Percentiles rank a stretch among this genome's conserved stretches.
These are phyloP conservation scores for Malassezia slooffiae DNA, from an alignment of 1,284 basidiomycete genomes.

Conservation along the genomic window DNA sequence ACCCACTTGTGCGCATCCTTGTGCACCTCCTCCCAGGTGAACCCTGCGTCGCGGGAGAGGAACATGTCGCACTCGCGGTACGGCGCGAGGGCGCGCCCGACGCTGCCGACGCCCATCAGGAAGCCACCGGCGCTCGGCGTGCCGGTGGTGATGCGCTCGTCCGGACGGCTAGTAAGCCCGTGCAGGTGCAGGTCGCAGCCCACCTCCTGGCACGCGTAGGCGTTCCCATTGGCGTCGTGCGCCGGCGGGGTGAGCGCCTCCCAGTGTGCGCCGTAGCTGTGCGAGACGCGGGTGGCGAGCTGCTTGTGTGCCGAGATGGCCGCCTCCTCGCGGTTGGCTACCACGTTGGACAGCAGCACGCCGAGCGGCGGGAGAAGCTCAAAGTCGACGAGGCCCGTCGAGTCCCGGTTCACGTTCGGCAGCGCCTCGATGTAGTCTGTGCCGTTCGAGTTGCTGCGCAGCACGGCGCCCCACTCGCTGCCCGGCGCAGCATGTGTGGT, in stretches of 20 bases:
- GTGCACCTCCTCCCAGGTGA: conserved; percentile 95
- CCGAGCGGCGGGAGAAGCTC: conserved; percentile 95
- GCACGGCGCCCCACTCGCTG: conserved; percentile 77
- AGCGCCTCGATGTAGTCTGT: conserved; percentile 83
- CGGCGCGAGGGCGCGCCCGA: conserved; percentile 67
- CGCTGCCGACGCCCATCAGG: conserved; percentile 93
- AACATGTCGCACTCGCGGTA: conserved; percentile 90
- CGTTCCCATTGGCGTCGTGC: conserved; percentile 63
- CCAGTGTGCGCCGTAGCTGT: conserved; percentile 95
- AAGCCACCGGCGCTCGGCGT: conserved; percentile 82
- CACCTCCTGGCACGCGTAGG: conserved; percentile 63
- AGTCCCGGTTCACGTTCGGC: conserved; percentile 79
- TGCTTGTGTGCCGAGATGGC: conserved; percentile 63
- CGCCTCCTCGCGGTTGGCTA: conserved; percentile 69
- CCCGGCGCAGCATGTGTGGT: conserved; percentile 68
- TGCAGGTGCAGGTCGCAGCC: conserved; percentile 82
- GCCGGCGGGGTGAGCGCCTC: conserved; percentile 65
- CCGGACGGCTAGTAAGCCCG: conserved; percentile 83
- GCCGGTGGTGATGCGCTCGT: conserved; percentile 80
- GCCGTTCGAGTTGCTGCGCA: conserved; percentile 93
- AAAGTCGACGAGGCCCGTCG: conserved; percentile 82
- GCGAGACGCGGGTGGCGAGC: conserved; percentile 77
- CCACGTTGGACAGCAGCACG: conserved; percentile 83
- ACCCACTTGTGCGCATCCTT: conserved; percentile 98
- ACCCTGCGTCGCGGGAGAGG: conserved; percentile 88